A percentile compares a stretch with the other conserved stretches of the same genome.
phyloP scores from a whole-genome alignment of 2,329 filamentous ascomycete species.

The Fusarium heterosporum region DNA sequence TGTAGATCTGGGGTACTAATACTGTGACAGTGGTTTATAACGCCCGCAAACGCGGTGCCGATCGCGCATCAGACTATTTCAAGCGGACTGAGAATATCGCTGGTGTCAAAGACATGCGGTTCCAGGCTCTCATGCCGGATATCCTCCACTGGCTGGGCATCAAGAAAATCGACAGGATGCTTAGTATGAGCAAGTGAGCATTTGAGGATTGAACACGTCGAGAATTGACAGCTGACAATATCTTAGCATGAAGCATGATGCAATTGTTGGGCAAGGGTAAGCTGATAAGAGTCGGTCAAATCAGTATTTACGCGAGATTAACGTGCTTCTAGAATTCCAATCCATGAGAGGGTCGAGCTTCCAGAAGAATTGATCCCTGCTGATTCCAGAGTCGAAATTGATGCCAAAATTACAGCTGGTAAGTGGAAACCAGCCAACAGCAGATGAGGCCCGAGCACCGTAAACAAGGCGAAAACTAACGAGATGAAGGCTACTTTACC shows the following conservation, averaged over 20 bases:
- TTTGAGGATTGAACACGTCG: conserved; percentile 19
- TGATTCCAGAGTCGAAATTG: conserved; percentile 97
- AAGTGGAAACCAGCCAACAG: conserved; percentile 50
- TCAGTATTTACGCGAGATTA: conserved; percentile 23
- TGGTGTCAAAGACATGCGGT: conserved; percentile 96
- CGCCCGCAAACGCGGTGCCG: conserved; percentile 80
- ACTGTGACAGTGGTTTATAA: conserved; percentile 72
- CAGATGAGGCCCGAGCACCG: conserved; percentile 7
- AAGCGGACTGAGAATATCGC: conserved; percentile 98
- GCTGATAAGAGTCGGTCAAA: conserved; percentile 39
- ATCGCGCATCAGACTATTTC: conserved; percentile 92
- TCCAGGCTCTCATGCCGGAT: conserved; percentile 98
- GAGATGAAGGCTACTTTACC: conserved; percentile 75
- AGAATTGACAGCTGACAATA: conserved; percentile 44
- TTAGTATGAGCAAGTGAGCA: conserved; percentile 94
- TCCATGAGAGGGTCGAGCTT: conserved; percentile 89
- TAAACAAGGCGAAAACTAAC: conserved; percentile 36
- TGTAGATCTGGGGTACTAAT: conserved; percentile 38
- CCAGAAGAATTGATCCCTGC: conserved; percentile 94
- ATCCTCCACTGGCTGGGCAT: conserved; percentile 98
- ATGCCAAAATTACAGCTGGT: conserved; percentile 97
- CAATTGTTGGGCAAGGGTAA: conserved; percentile 84
- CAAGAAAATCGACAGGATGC: conserved; percentile 97
- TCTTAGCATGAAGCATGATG: conserved; percentile 86
- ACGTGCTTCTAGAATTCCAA: conserved; percentile 72